phyloP scores from a whole-genome alignment of 2,329 filamentous ascomycete genomes.

The Hypoxylon sp. region DNA sequence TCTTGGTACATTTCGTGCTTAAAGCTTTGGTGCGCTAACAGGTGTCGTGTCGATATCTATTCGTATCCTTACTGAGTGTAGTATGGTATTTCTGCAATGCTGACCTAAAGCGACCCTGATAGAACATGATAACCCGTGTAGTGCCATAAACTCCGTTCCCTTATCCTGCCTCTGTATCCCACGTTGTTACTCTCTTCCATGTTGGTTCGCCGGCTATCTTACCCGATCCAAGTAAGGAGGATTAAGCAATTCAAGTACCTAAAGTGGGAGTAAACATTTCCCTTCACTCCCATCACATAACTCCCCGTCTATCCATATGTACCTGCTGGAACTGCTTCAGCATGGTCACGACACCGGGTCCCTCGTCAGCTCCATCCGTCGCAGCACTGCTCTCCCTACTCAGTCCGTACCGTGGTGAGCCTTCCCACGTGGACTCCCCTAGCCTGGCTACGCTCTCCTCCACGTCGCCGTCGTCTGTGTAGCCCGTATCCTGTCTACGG shows the following conservation, averaged over 20 bases:
- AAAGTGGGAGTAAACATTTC: too few relatives aligned
- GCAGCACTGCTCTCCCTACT: slow-evolving; percentile 67
- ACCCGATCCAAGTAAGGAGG: neutral
- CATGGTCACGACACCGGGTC: slow-evolving; percentile 70
- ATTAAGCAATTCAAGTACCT: neutral
- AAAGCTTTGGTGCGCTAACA: neutral
- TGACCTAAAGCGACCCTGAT: neutral
- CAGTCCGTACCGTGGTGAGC: slow-evolving; percentile 66
- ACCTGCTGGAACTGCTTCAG: slow-evolving; percentile 73
- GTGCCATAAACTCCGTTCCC: slow-evolving; percentile 10
- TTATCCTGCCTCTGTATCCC: slow-evolving; percentile 1
- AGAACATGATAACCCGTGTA: neutral
- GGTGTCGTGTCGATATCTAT: neutral
- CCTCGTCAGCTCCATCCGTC: slow-evolving; percentile 61
- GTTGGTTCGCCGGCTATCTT: neutral
- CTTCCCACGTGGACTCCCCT: slow-evolving; percentile 74
- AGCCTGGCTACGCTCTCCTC: slow-evolving; percentile 67
- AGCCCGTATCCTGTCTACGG: slow-evolving; percentile 58
- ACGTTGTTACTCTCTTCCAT: neutral
- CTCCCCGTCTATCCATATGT: slow-evolving; percentile 65
- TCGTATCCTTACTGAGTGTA: neutral
- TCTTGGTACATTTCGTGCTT: neutral
- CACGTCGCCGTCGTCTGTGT: slow-evolving; percentile 73
- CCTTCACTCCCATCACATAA: slow-evolving; percentile 46
- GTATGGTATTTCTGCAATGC: slow-evolving; percentile 6